phyloP scores from a whole-genome alignment of 2,329 filamentous ascomycete species.

The Ilyonectria sp. region DNA sequence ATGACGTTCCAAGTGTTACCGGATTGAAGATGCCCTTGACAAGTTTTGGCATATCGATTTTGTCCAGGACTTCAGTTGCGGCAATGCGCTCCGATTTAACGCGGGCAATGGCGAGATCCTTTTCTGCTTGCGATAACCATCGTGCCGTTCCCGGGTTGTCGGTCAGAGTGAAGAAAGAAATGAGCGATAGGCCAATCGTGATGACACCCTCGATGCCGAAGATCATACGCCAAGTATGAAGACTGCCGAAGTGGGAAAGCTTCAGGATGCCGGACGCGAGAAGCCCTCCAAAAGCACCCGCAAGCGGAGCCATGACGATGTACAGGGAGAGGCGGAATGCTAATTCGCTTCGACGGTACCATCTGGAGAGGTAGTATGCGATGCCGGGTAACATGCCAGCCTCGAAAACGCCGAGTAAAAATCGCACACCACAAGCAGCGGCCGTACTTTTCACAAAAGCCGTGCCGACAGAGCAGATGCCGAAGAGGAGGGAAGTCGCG shows the following conservation, averaged over 20 bases:
- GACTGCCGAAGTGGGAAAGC: conserved; percentile 68
- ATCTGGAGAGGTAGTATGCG: conserved; percentile 75
- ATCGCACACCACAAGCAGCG: conserved; percentile 68
- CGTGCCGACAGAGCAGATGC: conserved; percentile 71
- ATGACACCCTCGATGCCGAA: conserved; percentile 81
- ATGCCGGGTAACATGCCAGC: conserved; percentile 77
- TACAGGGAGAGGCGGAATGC: conserved; percentile 75
- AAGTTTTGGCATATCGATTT: conserved; percentile 72
- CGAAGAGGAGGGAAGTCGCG: conserved; percentile 69
- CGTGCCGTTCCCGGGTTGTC: conserved; percentile 76
- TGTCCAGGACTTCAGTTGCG: conserved; percentile 70
- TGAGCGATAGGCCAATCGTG: conserved; percentile 64
- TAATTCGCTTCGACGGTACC: conserved; percentile 75
- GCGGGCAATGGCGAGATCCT: conserved; percentile 73
- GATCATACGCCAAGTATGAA: conserved; percentile 78
- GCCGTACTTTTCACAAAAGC: conserved; percentile 70
- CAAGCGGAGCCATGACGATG: conserved; percentile 76
- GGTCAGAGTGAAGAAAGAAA: conserved; percentile 74
- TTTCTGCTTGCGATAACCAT: conserved; percentile 77
- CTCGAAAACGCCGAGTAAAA: conserved; percentile 74
- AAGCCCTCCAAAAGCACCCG: conserved; percentile 78
- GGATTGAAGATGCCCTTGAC: conserved; percentile 76
- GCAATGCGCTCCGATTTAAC: conserved; percentile 72
- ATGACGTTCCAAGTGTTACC: conserved; percentile 63
- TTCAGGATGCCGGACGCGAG: conserved; percentile 74